Base-by-base conservation (phyloP, 2,329 filamentous ascomycete species). In the Penicillium sp. region DNA sequence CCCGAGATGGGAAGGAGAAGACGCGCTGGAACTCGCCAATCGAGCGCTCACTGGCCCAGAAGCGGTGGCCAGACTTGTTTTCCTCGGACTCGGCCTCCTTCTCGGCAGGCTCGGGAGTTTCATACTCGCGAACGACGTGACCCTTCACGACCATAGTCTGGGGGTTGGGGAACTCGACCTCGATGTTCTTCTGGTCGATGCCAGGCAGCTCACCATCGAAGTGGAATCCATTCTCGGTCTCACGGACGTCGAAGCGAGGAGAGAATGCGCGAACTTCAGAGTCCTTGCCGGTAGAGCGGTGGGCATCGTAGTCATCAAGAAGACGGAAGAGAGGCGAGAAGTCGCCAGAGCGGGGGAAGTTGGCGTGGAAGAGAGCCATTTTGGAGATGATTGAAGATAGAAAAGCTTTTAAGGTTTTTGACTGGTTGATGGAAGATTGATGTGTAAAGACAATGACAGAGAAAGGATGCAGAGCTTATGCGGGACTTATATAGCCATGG, bases 31-130 rank as follows among this genome's bases (percentile, higher is more conserved):
- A 86, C 50, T 81, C 78, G 59, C 84, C 84, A 11, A 84, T 74
- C 0, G 77, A 78, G 61, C 84, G 81, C 70, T 86, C 84, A 49
- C 74, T 78, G 51, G 84, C 77, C 84, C 83, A 86, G 74, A 81
- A 85, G 59, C 77, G 79, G 46, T 76, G 68, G 41, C 67, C 53
- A 36, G 74, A 63, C 61, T 62, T 64, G 49, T 51, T 55, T 35
- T 50, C 51, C 9, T 61, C 61, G 19, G 55, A 23, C 23, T 23
- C 23, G 23, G 23, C 66, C 44, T 79, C 76, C 29, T 79, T 78
- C 56, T 81, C 78, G 47, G 81, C 79, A 14, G 73, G 74, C 4
- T 78, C 56, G 7, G 56, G 27, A 27, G 61, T 59, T 46, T 70
- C 59, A 59, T 68, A 70, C 46, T 68, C 69, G 47, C 70, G 71